phyloP scores from a whole-genome alignment of 257 asterid genomes.

The Nicotiana otophora region DNA sequence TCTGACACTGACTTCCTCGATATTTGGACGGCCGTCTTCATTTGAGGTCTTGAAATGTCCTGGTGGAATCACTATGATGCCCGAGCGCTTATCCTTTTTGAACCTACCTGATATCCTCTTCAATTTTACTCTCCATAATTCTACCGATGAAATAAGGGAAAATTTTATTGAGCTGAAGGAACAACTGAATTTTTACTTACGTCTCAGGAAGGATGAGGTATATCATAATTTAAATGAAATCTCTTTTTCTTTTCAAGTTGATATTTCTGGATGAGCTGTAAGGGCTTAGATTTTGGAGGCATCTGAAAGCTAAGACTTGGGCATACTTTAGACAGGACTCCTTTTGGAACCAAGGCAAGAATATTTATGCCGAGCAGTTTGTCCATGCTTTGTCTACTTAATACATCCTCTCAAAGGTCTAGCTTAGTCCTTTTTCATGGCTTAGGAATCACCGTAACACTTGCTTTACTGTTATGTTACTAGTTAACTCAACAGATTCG shows the following conservation, averaged over 20 bases:
- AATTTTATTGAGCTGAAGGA: slow-evolving; percentile 52
- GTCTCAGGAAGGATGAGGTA: slow-evolving; percentile 64
- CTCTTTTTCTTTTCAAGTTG: slow-evolving; percentile 4
- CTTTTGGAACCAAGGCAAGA: slow-evolving; percentile 2
- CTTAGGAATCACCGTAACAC: background rate
- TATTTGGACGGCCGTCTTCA: slow-evolving; percentile 65
- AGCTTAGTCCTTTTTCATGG: background rate
- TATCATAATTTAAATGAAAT: background rate
- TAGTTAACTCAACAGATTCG: background rate
- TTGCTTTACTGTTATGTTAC: background rate
- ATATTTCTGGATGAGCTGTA: background rate
- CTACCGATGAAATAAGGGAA: slow-evolving; percentile 62
- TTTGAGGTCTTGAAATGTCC: slow-evolving; percentile 72
- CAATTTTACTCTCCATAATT: slow-evolving; percentile 67
- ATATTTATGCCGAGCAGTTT: background rate
- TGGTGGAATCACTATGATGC: slow-evolving; percentile 68
- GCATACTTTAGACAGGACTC: background rate
- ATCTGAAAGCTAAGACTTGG: background rate
- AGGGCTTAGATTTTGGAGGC: background rate
- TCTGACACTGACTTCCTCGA: slow-evolving; percentile 54
- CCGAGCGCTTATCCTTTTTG: slow-evolving; percentile 30
- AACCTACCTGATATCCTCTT: slow-evolving; percentile 40
- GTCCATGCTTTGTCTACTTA: background rate
- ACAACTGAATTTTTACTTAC: slow-evolving; percentile 59
- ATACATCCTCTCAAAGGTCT: background rate